Base-by-base conservation (phyloP, 805 yeast species). In the Pichia nanzhaoensis region DNA sequence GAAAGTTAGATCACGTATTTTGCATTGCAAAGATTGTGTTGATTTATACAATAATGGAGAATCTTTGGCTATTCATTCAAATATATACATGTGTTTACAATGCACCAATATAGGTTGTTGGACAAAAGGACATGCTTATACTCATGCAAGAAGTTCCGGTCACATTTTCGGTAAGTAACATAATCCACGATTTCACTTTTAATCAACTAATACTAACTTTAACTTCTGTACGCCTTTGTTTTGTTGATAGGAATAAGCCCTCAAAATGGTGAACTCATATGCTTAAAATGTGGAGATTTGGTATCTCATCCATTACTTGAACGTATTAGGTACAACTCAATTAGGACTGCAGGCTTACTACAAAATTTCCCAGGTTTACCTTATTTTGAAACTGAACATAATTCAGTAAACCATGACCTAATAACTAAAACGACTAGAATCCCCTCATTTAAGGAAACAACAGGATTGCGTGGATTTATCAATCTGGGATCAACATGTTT, bases 401-500 rank as follows among this genome's bases (percentile, higher is more conserved):
- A 60, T 34, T 19, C 43, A 0, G 52, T 53, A n/a, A 57, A 56
- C 19, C 45, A 42, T 2, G 54, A 58, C 19, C 41, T 66, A 21
- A 59, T 73, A 5, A 39, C 47, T 2, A 42, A 62, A 19, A 58
- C 64, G 30, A 65, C 75, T 1, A 57, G 63, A 36, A 14, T 55
- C 4, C 85, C 87, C 31, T 60, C 68, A 18, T 64, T 58, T 54
- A 74, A 73, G 42, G 83, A 90, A 1, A 70, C 78, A 5, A 74
- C 80, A n/a, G 98, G 97, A 0, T 67, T 93, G 18, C 75, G 84
- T 42, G 99, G 99, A 3, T 77, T 93, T 54, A 81, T 88, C 42
- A 91, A 91, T 61, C 79, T 91, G 81, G 99, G 99, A 0, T 85
- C 99, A 0, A 93, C 99, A 0, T 93, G 99, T 67, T 93, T 88